Evolutionary conservation across 805 yeast species (phyloP), one percentile per base, ranked within the genome.

Genomic region (Brettanomyces nanus): DNA sequence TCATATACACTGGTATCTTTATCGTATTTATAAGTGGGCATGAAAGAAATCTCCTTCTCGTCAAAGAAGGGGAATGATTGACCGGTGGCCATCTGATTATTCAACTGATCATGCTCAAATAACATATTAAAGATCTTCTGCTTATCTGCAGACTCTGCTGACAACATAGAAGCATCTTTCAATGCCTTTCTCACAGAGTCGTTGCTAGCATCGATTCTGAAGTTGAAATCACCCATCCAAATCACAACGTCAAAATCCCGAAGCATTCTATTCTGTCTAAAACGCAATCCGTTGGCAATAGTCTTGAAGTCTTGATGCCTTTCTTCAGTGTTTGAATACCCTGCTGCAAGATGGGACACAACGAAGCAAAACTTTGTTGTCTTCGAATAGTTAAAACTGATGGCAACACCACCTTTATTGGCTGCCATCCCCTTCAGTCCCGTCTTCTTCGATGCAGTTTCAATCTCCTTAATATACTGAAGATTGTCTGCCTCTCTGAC

Each of bases 191-290:
- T 66, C 1, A 85, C 95, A 19, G 73, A 73, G 14, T 80, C 90
- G 45, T 85, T 82, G 0, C 80, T 70, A 48, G 84, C 62, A 27
- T 75, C 65, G 29, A 92, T 77, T 46, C 98, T 69, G 59, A 80
- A 92, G 56, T 92, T 92, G 59, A 94, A 79, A 59, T 92, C 98
- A 6, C 98, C 98, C 60, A 85, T 68, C 87, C 96, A 86, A 13
- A 92, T 73, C 13, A 89, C 70, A 17, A 78, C 75, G 51, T 90
- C 95, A 51, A 83, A 92, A 48, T 86, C 95, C 36, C 72, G 68
- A 3, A 86, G 73, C 38, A 64, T 67, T 38, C 74, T 64, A 45
- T 71, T 69, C 45, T 60, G 70, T n/a, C 77, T 69, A 53, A 84
- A 84, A 41, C 76, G 65, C 22, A 83, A 65, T 5, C 84, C 85